Base-by-base conservation (phyloP, 1,139 yeast genomes). In the Yamadazyma dendronema region DNA sequence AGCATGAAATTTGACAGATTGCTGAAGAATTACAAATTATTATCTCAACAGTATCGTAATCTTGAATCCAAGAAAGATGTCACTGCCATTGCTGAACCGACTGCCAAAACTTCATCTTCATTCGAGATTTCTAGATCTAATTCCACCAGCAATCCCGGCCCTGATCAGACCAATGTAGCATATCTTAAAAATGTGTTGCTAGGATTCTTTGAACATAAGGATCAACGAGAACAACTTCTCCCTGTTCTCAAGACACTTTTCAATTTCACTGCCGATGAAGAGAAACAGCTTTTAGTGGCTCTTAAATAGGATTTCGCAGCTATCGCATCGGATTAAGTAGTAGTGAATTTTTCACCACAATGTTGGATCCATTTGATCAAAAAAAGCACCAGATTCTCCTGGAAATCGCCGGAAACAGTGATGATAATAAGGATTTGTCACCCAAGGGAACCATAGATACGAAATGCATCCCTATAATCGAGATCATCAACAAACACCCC, bases 191-290 rank as follows among this genome's bases (percentile, higher is more conserved):
- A 92, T 55, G 97, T 92, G 2, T 61, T 92, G 14, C 64, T 92
- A 7, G 97, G 97, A 2, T 92, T 84, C 57, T 62, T 92, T 44
- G 97, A 90, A 54, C 96, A 87, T 54, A 85, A 76, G 52, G 97
- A 90, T n/a, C 97, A 90, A 59, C 71, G 97, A 37, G 80, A 74
- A 25, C 87, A 82, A 56, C 70, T 92, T 35, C 65, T 92, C 28
- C 97, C 97, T 0, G 97, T 92, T 4, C 71, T 92, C 22, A 77
- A 90, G 38, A 81, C 87, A 42, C 62, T 92, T 34, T 71, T 92
- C 43, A 79, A 81, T 40, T 67, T 92, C 52, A 76, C 72, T 35
- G 76, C 73, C 35, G 77, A 73, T 7, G 97, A 92, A 46, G 94
- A 85, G 57, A 76, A 73, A 48, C 75, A 87, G 52, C 68, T 90